phyloP scores from a whole-genome alignment of 2,329 filamentous ascomycete genomes.

The Colletotrichum spaethianum region DNA sequence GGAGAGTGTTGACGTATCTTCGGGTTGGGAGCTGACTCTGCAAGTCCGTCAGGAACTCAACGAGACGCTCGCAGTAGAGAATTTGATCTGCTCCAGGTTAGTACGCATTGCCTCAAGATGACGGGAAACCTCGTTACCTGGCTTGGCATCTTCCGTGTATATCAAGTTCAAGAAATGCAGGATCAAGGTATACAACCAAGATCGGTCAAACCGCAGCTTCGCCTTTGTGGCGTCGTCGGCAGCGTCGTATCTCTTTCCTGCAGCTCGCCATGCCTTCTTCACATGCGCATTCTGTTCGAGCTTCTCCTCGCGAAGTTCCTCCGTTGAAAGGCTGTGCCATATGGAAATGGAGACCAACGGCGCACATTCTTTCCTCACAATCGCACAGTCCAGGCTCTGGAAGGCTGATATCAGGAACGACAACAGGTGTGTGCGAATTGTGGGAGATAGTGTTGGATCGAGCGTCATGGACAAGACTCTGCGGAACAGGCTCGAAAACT shows the following conservation, averaged over 20 bases:
- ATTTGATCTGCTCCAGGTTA: constrained; percentile 69
- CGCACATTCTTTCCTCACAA: constrained; percentile 96
- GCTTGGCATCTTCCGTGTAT: constrained; percentile 68
- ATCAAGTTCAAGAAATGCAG: constrained; percentile 85
- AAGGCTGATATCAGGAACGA: constrained; percentile 93
- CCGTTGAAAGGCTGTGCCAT: constrained; percentile 92
- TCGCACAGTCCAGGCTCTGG: constrained; percentile 89
- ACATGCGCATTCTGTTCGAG: constrained; percentile 82
- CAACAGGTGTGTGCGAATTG: constrained; percentile 85
- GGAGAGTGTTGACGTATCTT: constrained; percentile 90
- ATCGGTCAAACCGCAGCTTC: constrained; percentile 88
- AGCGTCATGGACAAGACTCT: constrained; percentile 90
- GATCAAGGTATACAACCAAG: constrained; percentile 91
- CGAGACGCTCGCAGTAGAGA: constrained; percentile 91
- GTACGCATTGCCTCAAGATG: constrained; percentile 42
- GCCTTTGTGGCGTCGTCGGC: constrained; percentile 86
- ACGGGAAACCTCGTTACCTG: constrained; percentile 53
- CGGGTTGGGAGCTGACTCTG: constrained; percentile 94
- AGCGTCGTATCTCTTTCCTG: constrained; percentile 87
- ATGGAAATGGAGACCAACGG: constrained; percentile 94
- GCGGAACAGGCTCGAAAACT: constrained; percentile 91
- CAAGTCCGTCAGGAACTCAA: constrained; percentile 91
- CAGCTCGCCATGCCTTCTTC: constrained; percentile 91
- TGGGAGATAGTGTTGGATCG: constrained; percentile 75
- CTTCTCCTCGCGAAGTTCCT: constrained; percentile 79